Evolutionary conservation across 768 basidiomycete species (phyloP).

Genomic region (Chalciporus piperatus): DNA sequence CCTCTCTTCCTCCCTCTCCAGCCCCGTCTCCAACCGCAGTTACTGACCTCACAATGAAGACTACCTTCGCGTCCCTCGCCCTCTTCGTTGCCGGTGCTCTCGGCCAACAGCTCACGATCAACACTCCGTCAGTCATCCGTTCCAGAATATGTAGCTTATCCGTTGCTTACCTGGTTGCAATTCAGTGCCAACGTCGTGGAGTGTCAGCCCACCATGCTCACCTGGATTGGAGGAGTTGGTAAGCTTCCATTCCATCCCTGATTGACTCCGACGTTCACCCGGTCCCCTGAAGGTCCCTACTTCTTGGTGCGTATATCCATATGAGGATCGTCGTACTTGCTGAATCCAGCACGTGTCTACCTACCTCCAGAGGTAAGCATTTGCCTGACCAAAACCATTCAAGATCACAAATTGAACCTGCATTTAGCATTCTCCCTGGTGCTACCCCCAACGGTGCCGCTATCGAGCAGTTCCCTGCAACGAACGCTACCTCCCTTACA

Average conservation of each 20-base stretch:
- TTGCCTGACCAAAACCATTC: background rate
- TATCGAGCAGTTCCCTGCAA: constrained; percentile 45
- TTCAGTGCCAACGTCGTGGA: constrained; percentile 45
- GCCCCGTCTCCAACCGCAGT: constrained; percentile 16
- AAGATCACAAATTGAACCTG: background rate
- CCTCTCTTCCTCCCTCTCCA: constrained; percentile 18
- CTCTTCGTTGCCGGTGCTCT: constrained; percentile 41
- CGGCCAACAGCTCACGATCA: constrained; percentile 57
- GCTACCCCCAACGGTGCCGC: constrained; percentile 41
- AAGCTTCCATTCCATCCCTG: constrained; percentile 21
- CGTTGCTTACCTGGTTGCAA: constrained; percentile 2
- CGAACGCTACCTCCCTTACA: constrained; percentile 40
- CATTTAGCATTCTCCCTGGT: constrained; percentile 53
- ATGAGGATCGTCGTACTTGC: background rate
- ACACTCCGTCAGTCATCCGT: constrained; percentile 70
- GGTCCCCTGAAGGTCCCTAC: constrained; percentile 49
- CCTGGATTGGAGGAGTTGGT: constrained; percentile 59
- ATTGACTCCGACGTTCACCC: background rate
- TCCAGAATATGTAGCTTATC: background rate
- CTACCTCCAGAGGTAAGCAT: constrained; percentile 38
- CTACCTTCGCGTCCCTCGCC: constrained; percentile 35
- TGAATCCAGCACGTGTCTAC: background rate
- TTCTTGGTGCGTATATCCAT: constrained; percentile 51
- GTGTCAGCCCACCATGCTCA: constrained; percentile 56
- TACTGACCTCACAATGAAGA: constrained; percentile 57